Base-by-base conservation (phyloP, 345 rosid genomes). In the Linum lewisii region DNA sequence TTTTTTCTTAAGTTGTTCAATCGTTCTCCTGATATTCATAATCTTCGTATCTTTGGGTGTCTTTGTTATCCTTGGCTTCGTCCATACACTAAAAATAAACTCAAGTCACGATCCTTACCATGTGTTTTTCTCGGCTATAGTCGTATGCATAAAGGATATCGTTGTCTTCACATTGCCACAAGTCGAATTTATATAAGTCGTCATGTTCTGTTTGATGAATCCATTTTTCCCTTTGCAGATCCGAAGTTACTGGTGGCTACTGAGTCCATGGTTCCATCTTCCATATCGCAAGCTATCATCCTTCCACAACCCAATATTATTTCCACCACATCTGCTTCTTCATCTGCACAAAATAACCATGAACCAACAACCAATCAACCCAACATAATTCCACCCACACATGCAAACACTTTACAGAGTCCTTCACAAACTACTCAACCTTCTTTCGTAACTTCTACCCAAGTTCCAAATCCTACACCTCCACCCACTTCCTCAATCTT, bases 191-290 rank as follows among this genome's bases (percentile, higher is more conserved):
- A 59, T 24, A 29, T 51, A 51, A 60, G 32, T 14, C 21, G 15
- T 0, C 70, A 66, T 53, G 56, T 55, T 38, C 54, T 53, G 21
- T 67, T 55, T 60, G 65, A 66, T 66, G 50, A 66, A 11, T n/a
- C 51, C 9, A 20, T 25, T 59, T 15, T 60, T 66, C 24, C 56
- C 55, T 11, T 38, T 15, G 5, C 13, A 42, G 22, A 7, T 44
- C 47, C 47, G 10, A 16, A 45, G 6, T 6, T 2, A 26, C 3
- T 26, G 32, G 6, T 2, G 6, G 2, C 23, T 0, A 32, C 20
- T 15, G 19, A 24, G 11, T 4, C 22, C 37, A 19, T 21, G 53
- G 32, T 38, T 11, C 32, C 2, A 26, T 2, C 32, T 26, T 2
- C 32, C 6, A 2, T 6, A 26, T 6, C 32, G 6, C n/a, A 26